Conservation (phyloP, 345 rosid species). For the Clausena lansium region DNA sequence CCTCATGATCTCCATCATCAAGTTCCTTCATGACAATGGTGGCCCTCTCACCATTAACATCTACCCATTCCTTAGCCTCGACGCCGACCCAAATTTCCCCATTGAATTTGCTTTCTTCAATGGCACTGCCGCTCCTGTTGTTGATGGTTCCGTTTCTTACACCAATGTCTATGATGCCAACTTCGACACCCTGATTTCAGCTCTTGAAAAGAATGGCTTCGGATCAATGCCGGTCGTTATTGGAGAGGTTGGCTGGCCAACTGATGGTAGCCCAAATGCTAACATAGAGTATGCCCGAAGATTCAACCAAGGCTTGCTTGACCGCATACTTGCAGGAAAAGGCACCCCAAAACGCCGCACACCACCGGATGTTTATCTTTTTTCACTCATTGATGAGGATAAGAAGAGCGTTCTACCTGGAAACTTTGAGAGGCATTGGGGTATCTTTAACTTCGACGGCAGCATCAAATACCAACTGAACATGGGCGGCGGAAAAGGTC, state of each 20-base stretch:
- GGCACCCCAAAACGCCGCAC: slow-evolving; percentile 69
- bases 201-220: slow-evolving; percentile 81
- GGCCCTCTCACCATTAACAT: slow-evolving; percentile 77
- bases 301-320: slow-evolving; percentile 79
- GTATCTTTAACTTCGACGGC: slow-evolving; percentile 73
- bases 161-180: slow-evolving; percentile 87
- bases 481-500: slow-evolving; percentile 36
- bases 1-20: slow-evolving; percentile 61
- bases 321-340: slow-evolving; percentile 47
- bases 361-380: slow-evolving; percentile 70
- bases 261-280: slow-evolving; percentile 73
- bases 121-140: slow-evolving; percentile 50
- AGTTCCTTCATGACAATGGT: slow-evolving; percentile 55
- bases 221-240: slow-evolving; percentile 62
- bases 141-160: slow-evolving; percentile 76
- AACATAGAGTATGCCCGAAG: slow-evolving; percentile 49
- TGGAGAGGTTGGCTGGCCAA: slow-evolving; percentile 96
- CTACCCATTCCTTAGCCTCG: slow-evolving; percentile 86
- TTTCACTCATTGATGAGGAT: slow-evolving; percentile 83
- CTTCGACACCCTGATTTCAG: slow-evolving; percentile 69
- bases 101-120: slow-evolving; percentile 79
- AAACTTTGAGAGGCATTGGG: slow-evolving; percentile 81
- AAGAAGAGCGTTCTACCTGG: slow-evolving; percentile 70
- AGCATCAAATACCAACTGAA: slow-evolving; percentile 54
- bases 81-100: slow-evolving; percentile 72